These are phyloP conservation scores for Chlamydomonas schloesseri DNA, from an alignment of 139 green algal genomes.

Conservation along the genomic window DNA sequence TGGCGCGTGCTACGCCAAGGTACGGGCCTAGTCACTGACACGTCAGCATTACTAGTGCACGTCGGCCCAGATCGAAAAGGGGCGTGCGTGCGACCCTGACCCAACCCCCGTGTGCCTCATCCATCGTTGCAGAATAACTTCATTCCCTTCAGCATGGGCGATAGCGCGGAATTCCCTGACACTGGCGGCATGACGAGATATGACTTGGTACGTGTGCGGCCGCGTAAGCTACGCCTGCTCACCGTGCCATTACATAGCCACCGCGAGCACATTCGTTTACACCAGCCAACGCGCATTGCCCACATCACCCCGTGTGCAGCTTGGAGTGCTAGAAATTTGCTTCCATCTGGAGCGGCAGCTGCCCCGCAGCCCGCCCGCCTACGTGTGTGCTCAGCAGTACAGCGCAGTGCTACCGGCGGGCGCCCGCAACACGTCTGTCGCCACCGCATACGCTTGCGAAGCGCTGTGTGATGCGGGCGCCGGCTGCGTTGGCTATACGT, in stretches of 20 bases:
- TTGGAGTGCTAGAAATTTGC: neutral
- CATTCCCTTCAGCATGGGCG: neutral
- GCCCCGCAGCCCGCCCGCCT: neutral
- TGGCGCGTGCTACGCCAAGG: neutral
- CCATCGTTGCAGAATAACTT: no score
- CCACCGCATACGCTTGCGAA: neutral
- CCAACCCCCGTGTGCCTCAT: no score
- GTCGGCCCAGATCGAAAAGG: no score
- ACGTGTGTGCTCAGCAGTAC: neutral
- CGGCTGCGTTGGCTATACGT: neutral
- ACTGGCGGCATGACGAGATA: neutral
- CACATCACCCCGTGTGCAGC: neutral
- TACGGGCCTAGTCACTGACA: no score
- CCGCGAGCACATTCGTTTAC: neutral
- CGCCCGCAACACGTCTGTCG: neutral
- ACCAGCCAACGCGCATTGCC: neutral
- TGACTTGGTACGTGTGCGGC: neutral
- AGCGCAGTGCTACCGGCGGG: neutral
- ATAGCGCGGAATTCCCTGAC: neutral
- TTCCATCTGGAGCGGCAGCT: neutral
- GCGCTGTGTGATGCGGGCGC: neutral
- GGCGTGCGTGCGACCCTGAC: no score
- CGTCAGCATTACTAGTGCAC: no score
- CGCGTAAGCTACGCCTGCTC: neutral
- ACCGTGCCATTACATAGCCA: neutral